Conservation (phyloP, 2,329 filamentous ascomycete species). For the Sclerotiophoma versabilis region DNA sequence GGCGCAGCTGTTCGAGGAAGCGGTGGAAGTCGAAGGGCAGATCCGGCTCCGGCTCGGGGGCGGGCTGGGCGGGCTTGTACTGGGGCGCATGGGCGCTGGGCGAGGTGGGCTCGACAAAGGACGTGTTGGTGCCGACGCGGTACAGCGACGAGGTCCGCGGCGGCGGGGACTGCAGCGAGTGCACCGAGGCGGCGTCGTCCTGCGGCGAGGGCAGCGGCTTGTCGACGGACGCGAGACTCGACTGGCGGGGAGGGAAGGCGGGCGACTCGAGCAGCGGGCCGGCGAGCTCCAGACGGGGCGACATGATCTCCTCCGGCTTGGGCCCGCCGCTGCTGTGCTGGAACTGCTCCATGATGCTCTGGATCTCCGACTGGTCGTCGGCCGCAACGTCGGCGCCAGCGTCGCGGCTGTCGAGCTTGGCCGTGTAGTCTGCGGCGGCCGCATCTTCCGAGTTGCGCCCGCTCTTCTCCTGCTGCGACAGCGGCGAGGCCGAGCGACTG, state of each 20-base stretch:
- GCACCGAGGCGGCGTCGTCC: constrained; percentile 31
- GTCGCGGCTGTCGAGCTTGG: constrained; percentile 52
- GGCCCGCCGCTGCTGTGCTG: constrained; percentile 75
- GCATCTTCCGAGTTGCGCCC: constrained; percentile 48
- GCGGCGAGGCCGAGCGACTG: constrained; percentile 47
- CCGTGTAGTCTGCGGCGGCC: constrained; percentile 54
- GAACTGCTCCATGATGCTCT: constrained; percentile 98
- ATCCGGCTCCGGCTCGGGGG: constrained; percentile 71
- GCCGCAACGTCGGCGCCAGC: constrained; percentile 53
- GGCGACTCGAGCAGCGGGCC: constrained; percentile 73
- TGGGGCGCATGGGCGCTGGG: constrained; percentile 54
- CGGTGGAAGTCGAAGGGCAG: constrained; percentile 97
- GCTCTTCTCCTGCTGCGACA: constrained; percentile 48
- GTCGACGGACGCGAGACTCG: constrained; percentile 79
- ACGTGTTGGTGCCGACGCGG: constrained; percentile 38
- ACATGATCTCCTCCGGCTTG: constrained; percentile 87
- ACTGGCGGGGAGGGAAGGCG: constrained; percentile 81
- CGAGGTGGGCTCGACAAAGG: constrained; percentile 42
- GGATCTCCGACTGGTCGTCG: constrained; percentile 83
- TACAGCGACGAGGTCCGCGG: constrained; percentile 46
- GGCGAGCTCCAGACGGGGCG: constrained; percentile 82
- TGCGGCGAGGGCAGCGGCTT: constrained; percentile 43
- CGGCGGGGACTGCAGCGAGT: constrained; percentile 41
- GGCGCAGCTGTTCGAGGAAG: constrained; percentile 92
- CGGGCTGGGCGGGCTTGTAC: constrained; percentile 64